Base-by-base conservation (phyloP, 352 stramenopile species). In the Globisporangium emineosum region DNA sequence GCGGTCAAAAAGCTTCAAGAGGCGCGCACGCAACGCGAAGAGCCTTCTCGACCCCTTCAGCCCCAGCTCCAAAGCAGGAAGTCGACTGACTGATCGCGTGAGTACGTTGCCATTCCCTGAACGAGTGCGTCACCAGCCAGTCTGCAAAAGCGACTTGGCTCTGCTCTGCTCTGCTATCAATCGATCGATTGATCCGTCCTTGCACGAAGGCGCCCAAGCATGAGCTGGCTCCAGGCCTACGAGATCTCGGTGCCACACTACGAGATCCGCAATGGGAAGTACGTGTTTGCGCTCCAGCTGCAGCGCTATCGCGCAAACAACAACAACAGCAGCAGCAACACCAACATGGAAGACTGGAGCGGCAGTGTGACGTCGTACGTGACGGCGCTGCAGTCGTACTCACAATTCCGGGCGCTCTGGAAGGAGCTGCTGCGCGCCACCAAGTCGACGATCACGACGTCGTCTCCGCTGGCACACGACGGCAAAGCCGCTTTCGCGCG, bases 201-300 rank as follows among this genome's bases (percentile, higher is more conserved):
- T 2, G 23, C 4, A 3, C 25, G 5, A 55, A 33, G 5, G 23
- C 25, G 1, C n/a, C 25, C n/a, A 45, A 10, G 9, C 23, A 86
- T 87, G 77, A 89, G 77, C 64, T 89, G 79, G 79, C 33, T 89
- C 25, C 77, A 87, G 60, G 67, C 65, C 25, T 74, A 84, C 66
- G 71, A 82, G 54, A 42, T 86, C n/a, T 32, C 61, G 30, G 67
- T 89, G 40, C 76, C 75, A 15, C 72, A 72, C 61, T 76, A 81
- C 52, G 71, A 86, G 60, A 67, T 73, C 40, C 62, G 64, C 19
- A 66, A 65, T 32, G 73, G 76, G 52, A 83, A 84, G 35, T 70
- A 82, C 32, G 67, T 83, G 40, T 88, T 88, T 29, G 69, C 71
- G 23, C 65, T 88, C 29, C 69, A 85, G 56, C 45, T 86, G 21